These are phyloP conservation scores for Pulveroboletus sp. DNA, from an alignment of 768 basidiomycete species.

Conservation along the genomic window DNA sequence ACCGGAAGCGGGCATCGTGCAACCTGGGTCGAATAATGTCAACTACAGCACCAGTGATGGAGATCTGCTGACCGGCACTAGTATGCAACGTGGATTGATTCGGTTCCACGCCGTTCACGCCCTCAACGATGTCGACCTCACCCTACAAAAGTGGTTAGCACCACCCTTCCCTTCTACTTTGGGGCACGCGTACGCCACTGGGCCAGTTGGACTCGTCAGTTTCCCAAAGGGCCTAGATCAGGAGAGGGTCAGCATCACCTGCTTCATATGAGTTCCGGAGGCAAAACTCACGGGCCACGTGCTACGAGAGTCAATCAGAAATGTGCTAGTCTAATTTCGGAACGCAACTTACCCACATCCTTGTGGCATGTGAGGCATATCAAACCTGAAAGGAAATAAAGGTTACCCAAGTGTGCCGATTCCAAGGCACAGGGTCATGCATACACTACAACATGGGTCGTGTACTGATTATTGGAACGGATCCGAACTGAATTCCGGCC, in stretches of 20 bases:
- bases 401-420: background rate
- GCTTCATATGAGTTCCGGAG: background rate
- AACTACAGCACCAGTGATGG: background rate
- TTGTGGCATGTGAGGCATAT: too few species aligned
- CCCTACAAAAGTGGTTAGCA: slow-evolving; percentile 19
- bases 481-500: slow-evolving; percentile 39
- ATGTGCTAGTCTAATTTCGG: too few species aligned
- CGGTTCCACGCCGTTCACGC: slow-evolving; percentile 50
- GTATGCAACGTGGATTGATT: slow-evolving; percentile 59
- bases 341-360: too few species aligned
- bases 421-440: slow-evolving; percentile 2
- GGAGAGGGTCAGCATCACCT: slow-evolving; percentile 7
- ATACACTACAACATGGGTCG: slow-evolving; percentile 33
- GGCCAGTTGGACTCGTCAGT: slow-evolving; percentile 24
- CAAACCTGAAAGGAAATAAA: slow-evolving; percentile 20
- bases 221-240: slow-evolving; percentile 30
- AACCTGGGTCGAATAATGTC: slow-evolving; percentile 13
- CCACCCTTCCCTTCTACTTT: background rate
- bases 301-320: slow-evolving; percentile 12
- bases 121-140: slow-evolving; percentile 31
- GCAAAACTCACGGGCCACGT: slow-evolving; percentile 34
- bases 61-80: slow-evolving; percentile 34
- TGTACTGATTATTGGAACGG: slow-evolving; percentile 27
- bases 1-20: slow-evolving; percentile 25
- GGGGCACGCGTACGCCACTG: slow-evolving; percentile 13